These are phyloP conservation scores for Tricholoma matsutake DNA, from an alignment of 768 basidiomycete species.

Conservation along the genomic window DNA sequence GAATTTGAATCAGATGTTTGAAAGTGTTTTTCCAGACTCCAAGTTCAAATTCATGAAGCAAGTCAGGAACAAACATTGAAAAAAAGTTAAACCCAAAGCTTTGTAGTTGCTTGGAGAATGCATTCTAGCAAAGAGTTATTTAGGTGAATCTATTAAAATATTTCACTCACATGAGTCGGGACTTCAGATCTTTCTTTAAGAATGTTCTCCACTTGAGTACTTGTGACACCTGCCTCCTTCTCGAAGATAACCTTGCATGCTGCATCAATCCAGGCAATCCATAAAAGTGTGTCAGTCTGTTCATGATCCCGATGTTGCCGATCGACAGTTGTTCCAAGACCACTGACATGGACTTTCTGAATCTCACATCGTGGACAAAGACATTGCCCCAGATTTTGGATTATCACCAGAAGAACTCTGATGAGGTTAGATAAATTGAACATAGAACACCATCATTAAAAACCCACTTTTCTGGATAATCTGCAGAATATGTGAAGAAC, in stretches of 20 bases:
- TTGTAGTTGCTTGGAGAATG: constrained; percentile 24
- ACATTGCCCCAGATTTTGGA: constrained; percentile 15
- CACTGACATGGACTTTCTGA: constrained; percentile 6
- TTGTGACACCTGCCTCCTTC: constrained; percentile 23
- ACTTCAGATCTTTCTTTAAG: constrained; percentile 26
- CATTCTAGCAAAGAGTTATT: constrained; percentile 26
- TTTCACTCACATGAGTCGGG: constrained; percentile 24
- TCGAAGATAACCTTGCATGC: constrained; percentile 27
- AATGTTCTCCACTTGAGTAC: constrained; percentile 21
- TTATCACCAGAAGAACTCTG: constrained; percentile 20
- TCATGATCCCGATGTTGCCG: background rate
- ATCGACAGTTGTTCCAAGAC: constrained; percentile 11
- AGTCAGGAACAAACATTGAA: constrained; percentile 27
- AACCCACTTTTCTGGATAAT: constrained; percentile 30
- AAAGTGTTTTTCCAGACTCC: constrained; percentile 37
- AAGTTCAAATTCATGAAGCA: constrained; percentile 24
- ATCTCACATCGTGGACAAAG: constrained; percentile 20
- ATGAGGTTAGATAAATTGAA: background rate
- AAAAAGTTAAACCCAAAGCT: constrained; percentile 23
- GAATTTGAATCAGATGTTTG: constrained; percentile 32
- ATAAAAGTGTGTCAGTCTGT: constrained; percentile 7
- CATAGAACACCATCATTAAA: background rate
- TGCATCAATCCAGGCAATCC: constrained; percentile 7
- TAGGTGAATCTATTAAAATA: background rate
- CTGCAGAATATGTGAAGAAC: constrained; percentile 28